Evolutionary conservation across 1,139 yeast genomes (phyloP), one percentile per base, ranked within the genome.

Genomic region (Geotrichum reessii): DNA sequence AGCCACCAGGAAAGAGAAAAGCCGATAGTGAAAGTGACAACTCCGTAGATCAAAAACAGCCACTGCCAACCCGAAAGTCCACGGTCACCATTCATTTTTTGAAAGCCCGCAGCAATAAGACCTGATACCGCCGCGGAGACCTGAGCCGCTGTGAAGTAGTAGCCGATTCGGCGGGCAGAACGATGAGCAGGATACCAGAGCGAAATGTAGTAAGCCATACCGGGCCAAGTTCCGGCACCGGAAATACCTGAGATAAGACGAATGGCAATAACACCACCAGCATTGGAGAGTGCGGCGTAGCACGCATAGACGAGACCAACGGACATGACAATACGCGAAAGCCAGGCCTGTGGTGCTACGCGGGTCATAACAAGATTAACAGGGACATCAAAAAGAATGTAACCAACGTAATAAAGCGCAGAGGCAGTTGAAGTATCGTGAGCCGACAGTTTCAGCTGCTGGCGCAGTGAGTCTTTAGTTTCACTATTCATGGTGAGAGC

Each of bases 211-310:
- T 88, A 89, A 25, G 92, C 85, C 85, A 90, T 78, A 11, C 96
- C 97, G 0, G 97, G 97, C 96, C 96, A 90, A 2, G 91, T 84
- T 46, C 97, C 97, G 11, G 96, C 96, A 55, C 91, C 91, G 61
- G 86, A 87, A 61, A 86, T 67, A 52, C 97, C 97, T 25, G 88
- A 81, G 61, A 90, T 78, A 59, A 89, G 83, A 63, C 96, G 79
- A 50, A 84, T 73, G 2, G 92, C 95, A 58, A 84, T 83, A 31
- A 88, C 74, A 1, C 95, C 95, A 3, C 78, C 70, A 12, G 80
- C 74, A 59, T 76, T 79, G 12, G 68, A 60, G 58, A 87, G 76
- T 0, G 87, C 84, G 11, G 83, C 77, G 69, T 86, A 87, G 69
- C 95, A 89, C 1, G 88, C 71, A 67, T 86, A 87, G 1, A 87